Percentiles rank a stretch among this genome's conserved stretches.
Conservation (phyloP, 495 filamentous ascomycete genomes). For the Hypoxylon trugodes region DNA sequence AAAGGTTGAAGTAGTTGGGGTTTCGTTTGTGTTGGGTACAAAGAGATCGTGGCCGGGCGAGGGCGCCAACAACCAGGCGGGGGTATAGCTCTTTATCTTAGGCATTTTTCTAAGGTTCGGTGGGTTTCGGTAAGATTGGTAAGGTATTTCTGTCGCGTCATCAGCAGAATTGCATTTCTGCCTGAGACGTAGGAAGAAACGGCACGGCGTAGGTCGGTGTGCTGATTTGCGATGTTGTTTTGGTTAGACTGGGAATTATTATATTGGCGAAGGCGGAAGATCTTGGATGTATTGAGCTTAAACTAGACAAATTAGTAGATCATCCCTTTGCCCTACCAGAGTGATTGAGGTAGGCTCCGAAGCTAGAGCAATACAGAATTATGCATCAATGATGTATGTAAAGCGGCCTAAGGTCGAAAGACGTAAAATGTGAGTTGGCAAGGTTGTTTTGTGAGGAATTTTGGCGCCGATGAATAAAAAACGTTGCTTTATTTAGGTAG, state of each 20-base stretch:
- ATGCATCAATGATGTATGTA: not conserved
- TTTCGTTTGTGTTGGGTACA: constrained; percentile 46
- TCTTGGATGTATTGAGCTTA: constrained; percentile 10
- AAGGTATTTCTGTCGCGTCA: constrained; percentile 7
- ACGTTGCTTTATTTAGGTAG: not conserved
- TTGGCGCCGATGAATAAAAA: constrained; percentile 10
- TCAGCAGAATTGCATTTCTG: constrained; percentile 37
- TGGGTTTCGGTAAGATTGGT: not conserved
- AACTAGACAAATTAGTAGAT: not conserved
- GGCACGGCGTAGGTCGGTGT: not conserved
- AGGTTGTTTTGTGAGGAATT: not conserved
- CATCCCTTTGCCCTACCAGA: constrained; percentile 21
- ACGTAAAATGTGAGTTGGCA: no score
- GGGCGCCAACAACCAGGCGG: constrained; percentile 80
- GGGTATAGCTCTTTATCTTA: constrained; percentile 80
- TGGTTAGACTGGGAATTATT: not conserved
- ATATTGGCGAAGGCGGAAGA: constrained; percentile 3
- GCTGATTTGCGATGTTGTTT: constrained; percentile 7
- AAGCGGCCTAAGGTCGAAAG: not conserved
- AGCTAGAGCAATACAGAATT: not conserved
- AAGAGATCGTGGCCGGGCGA: constrained; percentile 79
- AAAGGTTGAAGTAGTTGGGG: constrained; percentile 43
- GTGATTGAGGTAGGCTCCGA: constrained; percentile 18
- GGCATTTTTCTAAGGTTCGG: constrained; percentile 66
- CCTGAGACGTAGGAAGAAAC: not conserved